These are phyloP conservation scores for Mycena leptocephala DNA, from an alignment of 768 basidiomycete genomes.

Conservation along the genomic window DNA sequence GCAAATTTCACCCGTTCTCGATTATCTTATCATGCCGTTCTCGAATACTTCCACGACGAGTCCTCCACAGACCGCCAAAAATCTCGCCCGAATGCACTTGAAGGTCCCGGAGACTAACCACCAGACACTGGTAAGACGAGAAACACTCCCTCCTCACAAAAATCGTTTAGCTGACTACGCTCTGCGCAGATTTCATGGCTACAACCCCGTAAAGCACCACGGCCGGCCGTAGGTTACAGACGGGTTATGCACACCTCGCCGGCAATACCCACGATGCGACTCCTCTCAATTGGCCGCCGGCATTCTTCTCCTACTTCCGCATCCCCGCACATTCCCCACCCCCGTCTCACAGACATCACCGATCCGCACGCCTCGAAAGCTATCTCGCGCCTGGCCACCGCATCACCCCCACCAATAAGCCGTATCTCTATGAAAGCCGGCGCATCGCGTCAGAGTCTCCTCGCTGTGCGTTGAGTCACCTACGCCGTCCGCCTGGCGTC, in stretches of 20 bases:
- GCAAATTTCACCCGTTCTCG: background rate
- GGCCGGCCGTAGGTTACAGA: background rate
- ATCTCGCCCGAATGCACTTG: constrained; percentile 5
- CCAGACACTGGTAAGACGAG: background rate
- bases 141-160: background rate
- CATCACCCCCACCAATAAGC: background rate
- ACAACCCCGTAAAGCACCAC: background rate
- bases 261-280: background rate
- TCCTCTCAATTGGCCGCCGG: constrained; percentile 2
- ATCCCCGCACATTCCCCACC: background rate
- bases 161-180: background rate
- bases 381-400: background rate
- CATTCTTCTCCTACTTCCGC: background rate
- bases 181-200: background rate
- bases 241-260: background rate
- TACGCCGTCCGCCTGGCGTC: background rate
- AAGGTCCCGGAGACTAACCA: background rate
- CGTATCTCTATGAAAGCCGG: background rate
- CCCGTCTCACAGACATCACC: background rate
- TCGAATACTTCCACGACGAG: background rate
- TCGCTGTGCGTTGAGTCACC: background rate
- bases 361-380: background rate
- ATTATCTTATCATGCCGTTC: background rate
- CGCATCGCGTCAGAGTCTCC: constrained; percentile 2
- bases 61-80: background rate